A percentile compares a stretch with the other conserved stretches of the same genome.
phyloP scores from a whole-genome alignment of 23 red algal genomes.

The Gracilariopsis chorda region DNA sequence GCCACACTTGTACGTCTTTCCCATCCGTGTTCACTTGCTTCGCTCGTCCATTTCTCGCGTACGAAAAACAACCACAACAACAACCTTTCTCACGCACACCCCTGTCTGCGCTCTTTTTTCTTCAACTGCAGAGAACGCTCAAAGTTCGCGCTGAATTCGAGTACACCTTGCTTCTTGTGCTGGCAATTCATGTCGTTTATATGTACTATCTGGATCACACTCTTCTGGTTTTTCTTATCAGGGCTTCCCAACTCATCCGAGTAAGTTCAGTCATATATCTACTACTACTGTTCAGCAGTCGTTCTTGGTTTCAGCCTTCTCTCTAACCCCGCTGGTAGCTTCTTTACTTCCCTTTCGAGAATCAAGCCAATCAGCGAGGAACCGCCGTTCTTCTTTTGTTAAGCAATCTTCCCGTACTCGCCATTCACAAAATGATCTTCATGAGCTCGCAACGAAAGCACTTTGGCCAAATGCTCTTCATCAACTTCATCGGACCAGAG shows the following conservation, averaged over 20 bases:
- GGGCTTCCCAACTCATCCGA: conserved; percentile 49
- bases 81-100: too few species aligned
- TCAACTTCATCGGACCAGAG: conserved; percentile 64
- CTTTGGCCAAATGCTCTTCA: conserved; percentile 55
- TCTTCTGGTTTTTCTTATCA: conserved; percentile 51
- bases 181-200: conserved; percentile 46
- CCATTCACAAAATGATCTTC: conserved; percentile 45
- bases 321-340: not conserved
- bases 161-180: conserved; percentile 31
- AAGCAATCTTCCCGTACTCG: conserved; percentile 54
- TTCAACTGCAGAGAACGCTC: not conserved
- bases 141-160: conserved; percentile 56
- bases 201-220: conserved; percentile 62
- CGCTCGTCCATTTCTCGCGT: not conserved
- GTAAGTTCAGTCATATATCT: conserved; percentile 39
- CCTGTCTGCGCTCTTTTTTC: not conserved
- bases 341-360: conserved; percentile 48
- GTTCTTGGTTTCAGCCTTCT: too few species aligned
- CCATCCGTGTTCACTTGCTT: not conserved
- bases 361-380: not conserved
- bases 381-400: conserved; percentile 48
- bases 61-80: too few species aligned
- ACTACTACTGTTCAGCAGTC: too few species aligned
- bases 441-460: not conserved
- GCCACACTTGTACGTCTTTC: not conserved